These are phyloP conservation scores for Xylariales sp. DNA, from an alignment of 2,329 filamentous ascomycete genomes.

Conservation along the genomic window DNA sequence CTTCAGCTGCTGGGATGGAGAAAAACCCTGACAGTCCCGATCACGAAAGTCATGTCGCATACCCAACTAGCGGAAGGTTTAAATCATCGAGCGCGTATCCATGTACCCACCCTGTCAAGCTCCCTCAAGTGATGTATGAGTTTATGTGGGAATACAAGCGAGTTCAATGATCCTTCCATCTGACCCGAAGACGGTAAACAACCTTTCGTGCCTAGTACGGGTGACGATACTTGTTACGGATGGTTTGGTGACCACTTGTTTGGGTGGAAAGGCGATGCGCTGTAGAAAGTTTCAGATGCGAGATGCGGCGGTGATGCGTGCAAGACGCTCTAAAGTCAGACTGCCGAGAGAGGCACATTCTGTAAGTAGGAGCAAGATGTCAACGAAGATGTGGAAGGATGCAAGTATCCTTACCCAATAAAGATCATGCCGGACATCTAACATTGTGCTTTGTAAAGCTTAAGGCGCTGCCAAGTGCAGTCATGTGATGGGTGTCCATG, in stretches of 20 bases:
- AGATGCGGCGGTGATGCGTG: background rate
- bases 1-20: slow-evolving; percentile 26
- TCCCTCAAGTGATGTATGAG: slow-evolving; percentile 38
- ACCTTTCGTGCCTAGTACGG: slow-evolving; percentile 26
- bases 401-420: too few relatives aligned
- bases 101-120: slow-evolving; percentile 24
- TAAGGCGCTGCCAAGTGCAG: too few relatives aligned
- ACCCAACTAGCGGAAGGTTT: slow-evolving; percentile 24
- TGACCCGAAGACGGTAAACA: slow-evolving; percentile 29
- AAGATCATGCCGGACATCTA: too few relatives aligned
- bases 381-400: background rate
- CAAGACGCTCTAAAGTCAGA: background rate
- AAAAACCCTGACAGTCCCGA: slow-evolving; percentile 27
- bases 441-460: too few relatives aligned
- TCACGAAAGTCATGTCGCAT: slow-evolving; percentile 27
- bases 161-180: slow-evolving; percentile 28
- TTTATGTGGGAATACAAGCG: slow-evolving; percentile 34
- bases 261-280: slow-evolving; percentile 32
- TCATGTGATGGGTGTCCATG: too few relatives aligned
- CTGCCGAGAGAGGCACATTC: background rate
- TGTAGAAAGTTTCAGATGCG: slow-evolving; percentile 30
- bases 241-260: slow-evolving; percentile 34
- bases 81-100: slow-evolving; percentile 25
- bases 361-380: background rate
- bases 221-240: slow-evolving; percentile 30